A percentile compares a stretch with the other conserved stretches of the same genome.
phyloP scores from a whole-genome alignment of 192 early-diverging fungal species.

The Dissophora ornata region DNA sequence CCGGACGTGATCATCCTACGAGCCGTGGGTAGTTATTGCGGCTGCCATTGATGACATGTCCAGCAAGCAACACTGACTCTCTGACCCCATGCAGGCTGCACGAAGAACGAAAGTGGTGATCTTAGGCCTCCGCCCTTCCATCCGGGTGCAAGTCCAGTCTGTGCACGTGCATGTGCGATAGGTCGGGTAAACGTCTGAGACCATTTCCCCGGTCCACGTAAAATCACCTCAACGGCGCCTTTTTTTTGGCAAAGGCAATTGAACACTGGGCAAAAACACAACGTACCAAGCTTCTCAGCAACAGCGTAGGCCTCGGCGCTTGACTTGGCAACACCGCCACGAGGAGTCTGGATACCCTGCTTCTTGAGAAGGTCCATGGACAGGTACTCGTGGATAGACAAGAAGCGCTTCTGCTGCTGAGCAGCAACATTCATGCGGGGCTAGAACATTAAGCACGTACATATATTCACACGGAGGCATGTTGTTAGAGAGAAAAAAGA shows the following conservation, averaged over 20 bases:
- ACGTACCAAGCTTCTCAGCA: constrained; percentile 81
- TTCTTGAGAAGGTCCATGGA: constrained; percentile 92
- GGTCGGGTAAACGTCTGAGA: background rate
- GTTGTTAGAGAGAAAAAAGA: too few species aligned
- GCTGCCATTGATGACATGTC: too few species aligned
- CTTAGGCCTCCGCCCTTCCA: too few species aligned
- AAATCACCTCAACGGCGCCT: too few species aligned
- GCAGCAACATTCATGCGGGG: constrained; percentile 36
- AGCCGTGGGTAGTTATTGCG: too few species aligned
- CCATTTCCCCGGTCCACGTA: background rate
- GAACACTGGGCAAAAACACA: background rate
- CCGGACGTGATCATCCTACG: too few species aligned
- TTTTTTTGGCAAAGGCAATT: background rate
- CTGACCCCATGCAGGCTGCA: too few species aligned
- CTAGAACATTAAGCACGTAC: constrained; percentile 1
- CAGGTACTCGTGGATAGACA: constrained; percentile 98
- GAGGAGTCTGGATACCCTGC: constrained; percentile 93
- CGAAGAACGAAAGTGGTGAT: too few species aligned
- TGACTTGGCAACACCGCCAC: constrained; percentile 89
- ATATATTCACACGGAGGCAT: too few species aligned
- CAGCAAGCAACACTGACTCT: too few species aligned
- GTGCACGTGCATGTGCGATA: background rate
- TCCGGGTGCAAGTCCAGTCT: too few species aligned
- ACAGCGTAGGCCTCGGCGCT: constrained; percentile 88
- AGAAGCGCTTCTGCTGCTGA: constrained; percentile 80